A percentile compares a stretch with the other conserved stretches of the same genome.
These are phyloP conservation scores for Paramecium biaurelia DNA, from an alignment of 73 alveolate species.

Conservation along the genomic window DNA sequence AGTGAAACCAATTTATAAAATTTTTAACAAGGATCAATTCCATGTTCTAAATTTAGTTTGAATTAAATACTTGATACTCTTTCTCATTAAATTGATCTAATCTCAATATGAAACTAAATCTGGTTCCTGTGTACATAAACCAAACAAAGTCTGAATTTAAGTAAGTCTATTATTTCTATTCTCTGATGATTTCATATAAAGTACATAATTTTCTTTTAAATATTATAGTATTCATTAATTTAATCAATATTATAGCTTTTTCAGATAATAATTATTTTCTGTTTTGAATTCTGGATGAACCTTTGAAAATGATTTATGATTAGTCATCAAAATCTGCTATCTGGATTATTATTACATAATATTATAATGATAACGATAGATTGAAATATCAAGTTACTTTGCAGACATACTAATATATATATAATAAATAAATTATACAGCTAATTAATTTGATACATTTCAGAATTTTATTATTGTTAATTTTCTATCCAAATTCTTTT, in stretches of 20 bases:
- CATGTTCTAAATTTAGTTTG: neutral
- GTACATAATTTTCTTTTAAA: neutral
- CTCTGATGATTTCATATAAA: neutral
- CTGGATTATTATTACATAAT: neutral
- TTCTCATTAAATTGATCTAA: neutral
- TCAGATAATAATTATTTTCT: neutral
- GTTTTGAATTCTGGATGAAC: neutral
- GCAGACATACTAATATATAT: neutral
- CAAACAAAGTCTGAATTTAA: neutral
- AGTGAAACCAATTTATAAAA: neutral
- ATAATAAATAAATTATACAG: neutral
- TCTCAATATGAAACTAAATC: neutral
- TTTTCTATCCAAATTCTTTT: conserved; percentile 37
- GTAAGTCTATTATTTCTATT: neutral
- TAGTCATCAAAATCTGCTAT: neutral
- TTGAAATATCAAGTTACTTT: neutral
- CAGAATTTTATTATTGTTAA: neutral
- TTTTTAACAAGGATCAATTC: neutral
- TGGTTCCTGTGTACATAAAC: neutral
- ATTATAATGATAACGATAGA: neutral
- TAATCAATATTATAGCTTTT: neutral
- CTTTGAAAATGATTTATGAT: neutral
- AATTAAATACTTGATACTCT: neutral
- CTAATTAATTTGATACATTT: neutral
- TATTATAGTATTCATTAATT: neutral